Base-by-base conservation (phyloP, 345 rosid genomes). In the Murraya paniculata region DNA sequence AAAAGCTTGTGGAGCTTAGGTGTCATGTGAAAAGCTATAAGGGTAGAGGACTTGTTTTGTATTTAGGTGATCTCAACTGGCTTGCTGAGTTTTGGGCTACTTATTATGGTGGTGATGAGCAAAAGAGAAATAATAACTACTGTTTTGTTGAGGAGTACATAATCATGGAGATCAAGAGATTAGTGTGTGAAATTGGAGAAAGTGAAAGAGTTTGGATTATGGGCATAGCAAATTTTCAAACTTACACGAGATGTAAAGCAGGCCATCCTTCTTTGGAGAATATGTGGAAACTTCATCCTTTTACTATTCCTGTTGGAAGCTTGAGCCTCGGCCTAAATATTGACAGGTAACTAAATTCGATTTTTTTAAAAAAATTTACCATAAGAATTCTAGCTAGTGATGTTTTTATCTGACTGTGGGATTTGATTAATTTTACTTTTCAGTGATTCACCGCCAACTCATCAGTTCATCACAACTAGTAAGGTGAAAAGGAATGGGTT, bases 1-100 rank as follows among this genome's bases (percentile, higher is more conserved):
- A 81, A 82, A 90, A 88, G 85, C 79, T 91, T 13, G 64, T 73
- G 67, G 91, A 91, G 80, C 83, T 91, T 24, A 86, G 90, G 77
- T 82, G 85, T 80, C 85, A 76, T 22, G 82, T 86, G 60, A 89
- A 84, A 81, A 85, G 85, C 77, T 82, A 77, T 58, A 39, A 74
- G 38, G 87, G 81, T 25, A 82, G 87, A 53, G 92, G 92, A 62
- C 79, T 86, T 10, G 85, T 90, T 48, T 77, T 91, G 73, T 91
- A 90, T 65, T 72, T 91, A 72, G 95, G 93, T 81, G 95, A 91
- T 82, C 82, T 91, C 58, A 84, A 85, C 60, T 89, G 88, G 84
- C 79, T 88, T 48, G 78, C 89, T 16, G 93, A 91, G 61, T 84
- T 84, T 79, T 90, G 93, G 95, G 82, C 91, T 7, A 79, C 53